A percentile compares a stretch with the other conserved stretches of the same genome.
Conservation (phyloP, 2,329 filamentous ascomycete species). For the Fusarium anguioides region DNA sequence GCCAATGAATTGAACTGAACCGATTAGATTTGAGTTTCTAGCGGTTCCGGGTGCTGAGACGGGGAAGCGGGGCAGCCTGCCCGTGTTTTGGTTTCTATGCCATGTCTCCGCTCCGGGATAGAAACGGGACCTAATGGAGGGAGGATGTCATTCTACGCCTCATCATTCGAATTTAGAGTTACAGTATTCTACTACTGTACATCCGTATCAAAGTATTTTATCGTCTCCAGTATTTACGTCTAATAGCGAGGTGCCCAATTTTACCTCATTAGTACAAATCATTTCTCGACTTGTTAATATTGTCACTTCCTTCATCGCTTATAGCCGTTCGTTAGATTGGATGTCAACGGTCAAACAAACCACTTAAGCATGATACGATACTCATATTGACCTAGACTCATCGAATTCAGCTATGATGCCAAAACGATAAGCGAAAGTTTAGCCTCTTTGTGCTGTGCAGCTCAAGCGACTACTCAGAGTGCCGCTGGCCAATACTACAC, state of each 20-base stretch:
- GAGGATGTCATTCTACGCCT: conserved; percentile 13
- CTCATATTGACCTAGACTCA: conserved; percentile 10
- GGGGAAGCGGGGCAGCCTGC: conserved; percentile 32
- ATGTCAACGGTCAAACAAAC: neutral
- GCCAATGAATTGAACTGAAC: conserved; percentile 5
- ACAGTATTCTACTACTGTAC: no score
- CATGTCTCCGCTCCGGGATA: conserved; percentile 21
- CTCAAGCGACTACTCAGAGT: neutral
- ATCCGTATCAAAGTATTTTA: no score
- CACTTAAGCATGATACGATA: neutral
- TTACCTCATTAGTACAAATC: no score
- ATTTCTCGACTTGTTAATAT: no score
- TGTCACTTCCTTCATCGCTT: no score
- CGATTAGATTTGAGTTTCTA: conserved; percentile 19
- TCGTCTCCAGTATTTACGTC: no score
- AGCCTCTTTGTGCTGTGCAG: conserved; percentile 1
- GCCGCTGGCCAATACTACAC: conserved; percentile 23
- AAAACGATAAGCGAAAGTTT: conserved; percentile 35
- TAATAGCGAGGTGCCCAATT: no score
- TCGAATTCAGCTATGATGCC: conserved; percentile 16
- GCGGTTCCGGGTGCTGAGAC: conserved; percentile 26
- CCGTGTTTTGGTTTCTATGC: neutral
- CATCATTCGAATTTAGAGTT: conserved; percentile 13
- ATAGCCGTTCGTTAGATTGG: no score
- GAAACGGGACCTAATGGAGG: neutral